Base-by-base conservation (phyloP, 805 yeast species). In the Teunomyces pallodes region DNA sequence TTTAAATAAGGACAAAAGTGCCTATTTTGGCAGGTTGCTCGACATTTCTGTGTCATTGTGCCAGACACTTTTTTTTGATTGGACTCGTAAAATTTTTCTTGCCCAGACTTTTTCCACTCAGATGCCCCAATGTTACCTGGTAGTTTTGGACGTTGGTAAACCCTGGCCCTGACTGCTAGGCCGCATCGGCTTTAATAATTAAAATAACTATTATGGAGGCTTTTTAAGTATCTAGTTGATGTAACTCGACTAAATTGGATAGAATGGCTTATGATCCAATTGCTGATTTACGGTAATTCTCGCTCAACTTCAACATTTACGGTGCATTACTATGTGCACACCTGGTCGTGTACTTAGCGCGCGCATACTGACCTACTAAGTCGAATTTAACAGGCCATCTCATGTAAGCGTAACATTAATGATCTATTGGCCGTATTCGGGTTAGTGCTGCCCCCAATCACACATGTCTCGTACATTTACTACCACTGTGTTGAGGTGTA, bases 391-490 rank as follows among this genome's bases (percentile, higher is more conserved):
- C 41, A 29, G 13, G n/a, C 30, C 41, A 26, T 13, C 30, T 24
- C 30, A 12, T 6, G 16, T 3, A 12, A 20, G 17, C 13, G 10
- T 8, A 38, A 10, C 14, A n/a, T 30, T 30, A n/a, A 42, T 42
- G 44, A 17, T 42, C 26, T 20, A 26, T 24, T 20, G 41, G 17
- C 13, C 16, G 28, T n/a, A 20, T 38, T 24, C 41, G 29, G 29
- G 29, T 38, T 20, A 26, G 30, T 26, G 28, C 36, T 9, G 24
- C 32, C 24, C 14, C 20, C 12, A 42, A 16, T 14, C 10, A 16
- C 36, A 24, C 30, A 20, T 38, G 41, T 24, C 29, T 12, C 46
- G 46, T n/a, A 24, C 28, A 8, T 27, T 43, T 33, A 24, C 40
- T 4, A 20, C 31, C 7, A 13, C 40, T 29, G 12, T 29, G 13